Evolutionary conservation across 345 rosid species (phyloP).

Genomic region (Salix udensis): DNA sequence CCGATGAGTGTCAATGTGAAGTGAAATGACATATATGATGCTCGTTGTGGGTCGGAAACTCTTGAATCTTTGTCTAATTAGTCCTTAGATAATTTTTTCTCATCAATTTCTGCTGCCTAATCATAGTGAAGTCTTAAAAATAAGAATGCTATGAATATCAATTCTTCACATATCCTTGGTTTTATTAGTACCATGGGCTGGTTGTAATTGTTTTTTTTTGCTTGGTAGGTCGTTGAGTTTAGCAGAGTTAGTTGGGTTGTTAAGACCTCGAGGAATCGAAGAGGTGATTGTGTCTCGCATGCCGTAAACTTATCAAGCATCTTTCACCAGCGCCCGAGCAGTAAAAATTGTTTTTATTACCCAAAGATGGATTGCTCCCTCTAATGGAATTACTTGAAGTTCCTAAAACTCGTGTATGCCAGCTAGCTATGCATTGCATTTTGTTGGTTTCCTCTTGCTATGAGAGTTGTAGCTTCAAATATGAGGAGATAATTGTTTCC

Average conservation of each 20-base stretch:
- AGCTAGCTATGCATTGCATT: constrained; percentile 1
- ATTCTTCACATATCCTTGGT: no score
- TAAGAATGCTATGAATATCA: no score
- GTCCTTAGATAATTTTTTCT: no score
- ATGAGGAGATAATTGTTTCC: constrained; percentile 4
- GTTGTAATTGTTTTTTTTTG: constrained; percentile 15
- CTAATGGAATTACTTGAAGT: constrained; percentile 81
- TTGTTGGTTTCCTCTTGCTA: not conserved
- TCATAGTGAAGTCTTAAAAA: no score
- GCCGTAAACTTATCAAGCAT: constrained; percentile 71
- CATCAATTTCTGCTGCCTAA: no score
- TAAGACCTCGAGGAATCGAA: constrained; percentile 83
- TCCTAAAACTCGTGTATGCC: constrained; percentile 75
- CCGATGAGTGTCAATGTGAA: no score
- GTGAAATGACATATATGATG: no score
- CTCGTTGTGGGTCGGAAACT: no score
- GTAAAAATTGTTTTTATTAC: constrained; percentile 73
- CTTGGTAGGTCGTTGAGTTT: constrained; percentile 83
- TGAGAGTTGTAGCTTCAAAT: constrained; percentile 4
- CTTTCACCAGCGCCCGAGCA: constrained; percentile 94
- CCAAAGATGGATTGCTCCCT: constrained; percentile 92
- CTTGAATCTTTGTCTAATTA: no score
- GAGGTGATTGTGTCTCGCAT: constrained; percentile 82
- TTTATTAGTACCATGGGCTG: no score
- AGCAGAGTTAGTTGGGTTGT: constrained; percentile 68